phyloP scores from a whole-genome alignment of 106 monocot species.

The Dendrobium chrysotoxum region DNA sequence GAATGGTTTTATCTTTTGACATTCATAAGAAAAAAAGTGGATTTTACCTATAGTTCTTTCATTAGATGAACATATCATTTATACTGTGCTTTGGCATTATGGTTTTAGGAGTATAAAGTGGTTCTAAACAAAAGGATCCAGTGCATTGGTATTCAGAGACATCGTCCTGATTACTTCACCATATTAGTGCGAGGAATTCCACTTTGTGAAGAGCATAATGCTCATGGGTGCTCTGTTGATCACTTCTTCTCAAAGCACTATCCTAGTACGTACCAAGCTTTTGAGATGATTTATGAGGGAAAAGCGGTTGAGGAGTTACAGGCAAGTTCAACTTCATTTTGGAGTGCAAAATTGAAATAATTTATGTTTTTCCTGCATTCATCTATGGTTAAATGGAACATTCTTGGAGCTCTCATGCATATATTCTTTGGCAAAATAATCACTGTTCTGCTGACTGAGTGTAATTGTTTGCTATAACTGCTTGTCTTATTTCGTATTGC shows the following conservation, averaged over 20 bases:
- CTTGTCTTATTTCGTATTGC: too few species aligned
- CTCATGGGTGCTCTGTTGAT: conserved; percentile 55
- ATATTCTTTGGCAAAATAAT: too few species aligned
- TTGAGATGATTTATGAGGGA: conserved; percentile 49
- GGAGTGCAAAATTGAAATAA: too few species aligned
- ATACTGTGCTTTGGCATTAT: background rate
- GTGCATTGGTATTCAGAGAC: conserved; percentile 31
- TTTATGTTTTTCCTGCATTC: too few species aligned
- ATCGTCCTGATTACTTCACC: conserved; percentile 52
- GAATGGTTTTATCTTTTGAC: too few species aligned
- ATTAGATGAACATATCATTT: too few species aligned
- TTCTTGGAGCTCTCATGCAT: too few species aligned
- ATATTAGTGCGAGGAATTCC: conserved; percentile 71
- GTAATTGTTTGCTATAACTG: too few species aligned
- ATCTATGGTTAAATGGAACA: too few species aligned
- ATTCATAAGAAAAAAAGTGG: too few species aligned
- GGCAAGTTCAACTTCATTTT: conserved; percentile 15
- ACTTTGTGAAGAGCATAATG: conserved; percentile 46
- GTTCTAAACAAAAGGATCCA: conserved; percentile 32
- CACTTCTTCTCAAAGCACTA: conserved; percentile 81
- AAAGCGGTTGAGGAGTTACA: conserved; percentile 35
- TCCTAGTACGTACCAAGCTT: conserved; percentile 39
- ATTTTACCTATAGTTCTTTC: too few species aligned
- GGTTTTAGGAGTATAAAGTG: conserved; percentile 47
- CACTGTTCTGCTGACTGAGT: too few species aligned